phyloP scores from a whole-genome alignment of 305 asterid genomes.

The Salvia sclarea region DNA sequence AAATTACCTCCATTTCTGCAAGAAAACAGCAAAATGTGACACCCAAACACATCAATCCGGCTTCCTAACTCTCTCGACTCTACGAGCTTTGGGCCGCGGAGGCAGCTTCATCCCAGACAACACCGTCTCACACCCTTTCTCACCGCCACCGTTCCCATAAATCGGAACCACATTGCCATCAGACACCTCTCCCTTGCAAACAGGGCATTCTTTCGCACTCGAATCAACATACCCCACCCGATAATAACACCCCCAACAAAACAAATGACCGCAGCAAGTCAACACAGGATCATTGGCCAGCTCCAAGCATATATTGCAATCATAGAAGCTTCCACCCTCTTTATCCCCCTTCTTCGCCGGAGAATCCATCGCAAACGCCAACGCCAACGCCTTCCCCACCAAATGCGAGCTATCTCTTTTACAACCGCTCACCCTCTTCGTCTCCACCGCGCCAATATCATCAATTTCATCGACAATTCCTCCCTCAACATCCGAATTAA shows the following conservation, averaged over 20 bases:
- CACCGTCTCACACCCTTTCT: constrained; percentile 30
- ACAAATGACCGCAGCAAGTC: constrained; percentile 83
- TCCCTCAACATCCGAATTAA: constrained; percentile 10
- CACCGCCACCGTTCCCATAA: constrained; percentile 52
- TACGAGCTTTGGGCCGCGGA: constrained; percentile 67
- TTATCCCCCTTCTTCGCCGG: constrained; percentile 42
- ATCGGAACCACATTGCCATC: constrained; percentile 51
- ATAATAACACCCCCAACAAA: constrained; percentile 74
- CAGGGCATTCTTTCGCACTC: constrained; percentile 60
- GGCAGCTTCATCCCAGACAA: constrained; percentile 54
- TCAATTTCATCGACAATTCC: constrained; percentile 25
- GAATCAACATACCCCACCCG: constrained; percentile 54
- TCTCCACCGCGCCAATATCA: constrained; percentile 1
- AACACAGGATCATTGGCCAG: constrained; percentile 63
- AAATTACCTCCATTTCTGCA: constrained; percentile 43
- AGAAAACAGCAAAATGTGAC: constrained; percentile 56
- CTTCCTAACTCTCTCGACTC: constrained; percentile 66
- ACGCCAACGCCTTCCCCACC: constrained; percentile 64
- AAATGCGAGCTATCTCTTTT: constrained; percentile 51
- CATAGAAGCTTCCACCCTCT: constrained; percentile 51
- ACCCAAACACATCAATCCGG: constrained; percentile 37
- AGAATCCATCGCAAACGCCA: constrained; percentile 34
- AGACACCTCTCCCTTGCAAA: constrained; percentile 69
- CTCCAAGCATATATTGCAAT: constrained; percentile 60
- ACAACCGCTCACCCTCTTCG: constrained; percentile 32